These are phyloP conservation scores for Jamesozyma rosinii DNA, from an alignment of 805 yeast genomes.

Conservation along the genomic window DNA sequence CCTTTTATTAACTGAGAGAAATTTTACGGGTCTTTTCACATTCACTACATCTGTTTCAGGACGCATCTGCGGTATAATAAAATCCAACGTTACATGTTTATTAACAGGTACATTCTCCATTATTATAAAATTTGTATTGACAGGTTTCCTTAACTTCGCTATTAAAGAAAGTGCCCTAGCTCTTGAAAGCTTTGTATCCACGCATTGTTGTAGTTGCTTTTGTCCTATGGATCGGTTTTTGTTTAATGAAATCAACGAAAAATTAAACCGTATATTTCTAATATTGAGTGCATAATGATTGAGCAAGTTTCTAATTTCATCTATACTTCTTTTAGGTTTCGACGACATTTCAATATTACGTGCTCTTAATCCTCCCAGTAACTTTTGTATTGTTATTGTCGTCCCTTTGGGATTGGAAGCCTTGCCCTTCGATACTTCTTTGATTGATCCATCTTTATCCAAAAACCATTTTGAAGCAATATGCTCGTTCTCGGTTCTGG, in stretches of 20 bases:
- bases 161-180: constrained; percentile 10
- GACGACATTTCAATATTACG: constrained; percentile 27
- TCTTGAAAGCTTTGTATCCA: constrained; percentile 8
- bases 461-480: constrained; percentile 34
- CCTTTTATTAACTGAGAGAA: constrained; percentile 32
- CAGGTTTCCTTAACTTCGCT: constrained; percentile 7
- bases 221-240: constrained; percentile 12
- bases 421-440: constrained; percentile 10
- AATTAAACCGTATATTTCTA: constrained; percentile 27
- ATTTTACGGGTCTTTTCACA: constrained; percentile 16
- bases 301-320: constrained; percentile 19
- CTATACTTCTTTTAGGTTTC: constrained; percentile 20
- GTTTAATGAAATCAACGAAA: constrained; percentile 14
- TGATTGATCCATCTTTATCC: constrained; percentile 22
- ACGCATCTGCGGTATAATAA: constrained; percentile 31
- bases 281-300: constrained; percentile 29
- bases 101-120: constrained; percentile 7
- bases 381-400: constrained; percentile 24
- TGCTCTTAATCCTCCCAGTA: constrained; percentile 31
- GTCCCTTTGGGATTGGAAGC: constrained; percentile 33
- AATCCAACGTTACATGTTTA: constrained; percentile 8
- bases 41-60: constrained; percentile 22
- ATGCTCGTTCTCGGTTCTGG: constrained; percentile 26
- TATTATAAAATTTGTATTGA: constrained; percentile 11
- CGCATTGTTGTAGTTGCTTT: constrained; percentile 13